These are phyloP conservation scores for Trichoderma guizhouense DNA, from an alignment of 2,329 filamentous ascomycete species.

Conservation along the genomic window DNA sequence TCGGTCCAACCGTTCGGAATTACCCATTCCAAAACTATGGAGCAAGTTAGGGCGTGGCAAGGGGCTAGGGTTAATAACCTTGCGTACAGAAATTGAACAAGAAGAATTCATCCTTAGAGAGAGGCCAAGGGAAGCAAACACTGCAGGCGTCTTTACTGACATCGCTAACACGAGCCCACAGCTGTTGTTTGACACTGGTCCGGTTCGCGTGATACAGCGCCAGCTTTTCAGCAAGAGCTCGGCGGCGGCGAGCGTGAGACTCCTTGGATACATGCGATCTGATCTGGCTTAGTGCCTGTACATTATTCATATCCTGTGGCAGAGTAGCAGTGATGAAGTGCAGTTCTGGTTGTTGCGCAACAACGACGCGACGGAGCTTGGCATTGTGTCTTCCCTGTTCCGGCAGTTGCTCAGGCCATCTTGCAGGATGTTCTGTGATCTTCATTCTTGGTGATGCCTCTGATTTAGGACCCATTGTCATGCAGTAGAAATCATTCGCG, in stretches of 20 bases:
- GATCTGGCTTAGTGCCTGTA: not conserved
- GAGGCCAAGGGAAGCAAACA: not conserved
- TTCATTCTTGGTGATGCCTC: not conserved
- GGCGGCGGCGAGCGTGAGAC: not conserved
- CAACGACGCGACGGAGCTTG: not conserved
- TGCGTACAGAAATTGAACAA: not conserved
- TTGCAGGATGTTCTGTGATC: not conserved
- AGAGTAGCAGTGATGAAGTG: not conserved
- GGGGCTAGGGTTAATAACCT: not conserved
- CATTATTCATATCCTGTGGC: not conserved
- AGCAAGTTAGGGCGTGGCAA: not conserved
- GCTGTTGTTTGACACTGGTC: not conserved
- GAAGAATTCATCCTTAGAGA: not conserved
- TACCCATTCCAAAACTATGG: not conserved
- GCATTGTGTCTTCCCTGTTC: not conserved
- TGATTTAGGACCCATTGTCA: not conserved
- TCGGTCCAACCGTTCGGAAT: not conserved
- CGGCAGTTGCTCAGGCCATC: not conserved
- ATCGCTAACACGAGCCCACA: not conserved
- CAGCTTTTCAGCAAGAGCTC: not conserved
- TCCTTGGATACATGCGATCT: slow-evolving; percentile 1
- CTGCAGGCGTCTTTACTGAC: not conserved
- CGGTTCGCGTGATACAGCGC: not conserved
- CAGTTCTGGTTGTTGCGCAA: not conserved
- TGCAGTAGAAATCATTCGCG: not conserved